These are phyloP conservation scores for Nakazawaea wyomingensis DNA, from an alignment of 805 yeast genomes.

Conservation along the genomic window DNA sequence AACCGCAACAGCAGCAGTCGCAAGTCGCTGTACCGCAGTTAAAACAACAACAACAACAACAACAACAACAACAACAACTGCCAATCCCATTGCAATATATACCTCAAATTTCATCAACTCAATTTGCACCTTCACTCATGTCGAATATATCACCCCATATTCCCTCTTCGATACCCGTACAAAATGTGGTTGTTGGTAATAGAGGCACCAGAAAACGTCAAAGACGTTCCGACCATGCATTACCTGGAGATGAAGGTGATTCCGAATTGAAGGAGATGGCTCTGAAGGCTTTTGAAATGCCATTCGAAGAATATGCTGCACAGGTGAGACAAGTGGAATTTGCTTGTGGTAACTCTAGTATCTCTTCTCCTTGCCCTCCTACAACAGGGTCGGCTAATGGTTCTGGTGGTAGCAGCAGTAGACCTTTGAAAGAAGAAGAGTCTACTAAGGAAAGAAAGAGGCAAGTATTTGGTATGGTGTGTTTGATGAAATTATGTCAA, in stretches of 20 bases:
- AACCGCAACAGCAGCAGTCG: conserved; percentile 8
- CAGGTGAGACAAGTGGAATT: conserved; percentile 29
- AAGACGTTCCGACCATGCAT: conserved; percentile 27
- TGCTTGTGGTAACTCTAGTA: conserved; percentile 1
- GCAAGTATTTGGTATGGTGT: conserved; percentile 78
- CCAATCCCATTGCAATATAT: background rate
- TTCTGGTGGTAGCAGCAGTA: no score
- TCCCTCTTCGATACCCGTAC: no score
- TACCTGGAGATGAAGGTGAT: conserved; percentile 31
- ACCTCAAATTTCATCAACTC: background rate
- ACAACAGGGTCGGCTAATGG: no score
- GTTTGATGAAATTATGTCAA: conserved; percentile 66
- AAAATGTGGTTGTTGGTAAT: background rate
- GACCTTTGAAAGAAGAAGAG: conserved; percentile 16
- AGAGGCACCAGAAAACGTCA: conserved; percentile 20
- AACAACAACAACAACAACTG: conserved; percentile 11
- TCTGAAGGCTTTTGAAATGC: conserved; percentile 25
- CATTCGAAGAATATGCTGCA: conserved; percentile 31
- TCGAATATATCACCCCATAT: background rate
- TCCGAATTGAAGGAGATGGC: conserved; percentile 34
- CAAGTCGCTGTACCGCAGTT: conserved; percentile 13
- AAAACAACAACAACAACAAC: conserved; percentile 8
- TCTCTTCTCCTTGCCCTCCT: conserved; percentile 1
- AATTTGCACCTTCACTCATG: background rate
- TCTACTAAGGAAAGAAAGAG: conserved; percentile 47